Conservation (phyloP, 1,139 yeast species). For the Scheffersomyces stambukii region DNA sequence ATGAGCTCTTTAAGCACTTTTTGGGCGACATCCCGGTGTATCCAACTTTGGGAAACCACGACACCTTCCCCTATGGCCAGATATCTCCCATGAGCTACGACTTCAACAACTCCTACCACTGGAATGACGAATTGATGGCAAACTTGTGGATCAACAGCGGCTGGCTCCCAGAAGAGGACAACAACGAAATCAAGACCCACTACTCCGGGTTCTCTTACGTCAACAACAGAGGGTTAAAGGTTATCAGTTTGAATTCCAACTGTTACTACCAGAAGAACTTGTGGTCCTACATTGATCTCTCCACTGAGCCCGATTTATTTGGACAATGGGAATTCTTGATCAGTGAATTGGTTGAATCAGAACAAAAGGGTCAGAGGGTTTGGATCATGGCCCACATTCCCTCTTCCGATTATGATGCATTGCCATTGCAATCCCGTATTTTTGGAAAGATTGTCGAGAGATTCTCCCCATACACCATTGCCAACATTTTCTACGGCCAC, state of each 20-base stretch:
- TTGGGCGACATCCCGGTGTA: conserved; percentile 56
- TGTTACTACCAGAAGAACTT: conserved; percentile 62
- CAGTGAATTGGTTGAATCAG: conserved; percentile 58
- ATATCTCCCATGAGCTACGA: conserved; percentile 45
- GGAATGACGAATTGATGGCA: conserved; percentile 60
- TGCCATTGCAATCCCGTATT: conserved; percentile 59
- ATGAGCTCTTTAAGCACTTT: conserved; percentile 51
- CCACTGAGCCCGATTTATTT: conserved; percentile 53
- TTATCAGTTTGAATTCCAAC: conserved; percentile 64
- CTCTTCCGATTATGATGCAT: conserved; percentile 47
- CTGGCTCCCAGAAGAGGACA: conserved; percentile 27
- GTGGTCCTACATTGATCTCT: conserved; percentile 56
- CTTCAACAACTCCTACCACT: conserved; percentile 46
- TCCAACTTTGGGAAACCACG: conserved; percentile 69
- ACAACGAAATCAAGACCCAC: conserved; percentile 28
- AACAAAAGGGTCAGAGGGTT: conserved; percentile 53
- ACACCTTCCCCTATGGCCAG: conserved; percentile 70
- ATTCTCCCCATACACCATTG: conserved; percentile 66
- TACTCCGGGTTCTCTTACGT: conserved; percentile 61
- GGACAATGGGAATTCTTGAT: conserved; percentile 63
- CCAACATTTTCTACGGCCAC: conserved; percentile 68
- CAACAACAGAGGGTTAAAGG: conserved; percentile 54
- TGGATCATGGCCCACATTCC: conserved; percentile 76
- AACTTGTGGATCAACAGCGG: conserved; percentile 49
- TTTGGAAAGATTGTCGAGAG: conserved; percentile 58